Conservation (phyloP, 169 alveolate species). For the Theileria orientalis region DNA sequence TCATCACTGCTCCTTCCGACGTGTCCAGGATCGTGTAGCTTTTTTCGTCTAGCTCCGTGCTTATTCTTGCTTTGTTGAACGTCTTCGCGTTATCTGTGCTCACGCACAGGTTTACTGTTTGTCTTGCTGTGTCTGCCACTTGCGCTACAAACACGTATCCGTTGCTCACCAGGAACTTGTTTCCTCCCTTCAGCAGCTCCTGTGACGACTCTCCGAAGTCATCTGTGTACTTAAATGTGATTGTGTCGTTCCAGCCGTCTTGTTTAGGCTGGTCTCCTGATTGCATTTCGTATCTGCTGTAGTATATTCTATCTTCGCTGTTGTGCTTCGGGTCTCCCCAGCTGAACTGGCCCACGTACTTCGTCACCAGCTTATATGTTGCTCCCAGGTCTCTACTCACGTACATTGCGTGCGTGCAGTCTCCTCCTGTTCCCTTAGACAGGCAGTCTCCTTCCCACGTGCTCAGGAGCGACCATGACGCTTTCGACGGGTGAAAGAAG, state of each 20-base stretch:
- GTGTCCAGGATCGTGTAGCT: conserved; percentile 94
- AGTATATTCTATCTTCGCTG: conserved; percentile 69
- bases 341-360: conserved; percentile 88
- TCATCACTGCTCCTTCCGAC: conserved; percentile 93
- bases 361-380: conserved; percentile 74
- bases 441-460: conserved; percentile 86
- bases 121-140: conserved; percentile 76
- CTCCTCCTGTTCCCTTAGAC: conserved; percentile 68
- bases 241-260: conserved; percentile 89
- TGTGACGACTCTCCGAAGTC: conserved; percentile 84
- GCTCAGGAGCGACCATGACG: conserved; percentile 82
- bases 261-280: conserved; percentile 85
- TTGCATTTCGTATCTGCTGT: conserved; percentile 70
- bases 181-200: conserved; percentile 87
- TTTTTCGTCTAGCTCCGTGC: conserved; percentile 89
- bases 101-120: conserved; percentile 90
- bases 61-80: conserved; percentile 86
- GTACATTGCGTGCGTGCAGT: conserved; percentile 85
- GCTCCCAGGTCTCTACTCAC: conserved; percentile 85
- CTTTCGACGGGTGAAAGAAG: conserved; percentile 79
- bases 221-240: conserved; percentile 85
- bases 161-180: conserved; percentile 89
- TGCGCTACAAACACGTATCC: conserved; percentile 93
- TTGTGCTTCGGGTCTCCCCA: conserved; percentile 85
- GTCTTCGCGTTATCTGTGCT: conserved; percentile 85